Base-by-base conservation (phyloP, 805 yeast genomes). In the Candida sphagnicola region DNA sequence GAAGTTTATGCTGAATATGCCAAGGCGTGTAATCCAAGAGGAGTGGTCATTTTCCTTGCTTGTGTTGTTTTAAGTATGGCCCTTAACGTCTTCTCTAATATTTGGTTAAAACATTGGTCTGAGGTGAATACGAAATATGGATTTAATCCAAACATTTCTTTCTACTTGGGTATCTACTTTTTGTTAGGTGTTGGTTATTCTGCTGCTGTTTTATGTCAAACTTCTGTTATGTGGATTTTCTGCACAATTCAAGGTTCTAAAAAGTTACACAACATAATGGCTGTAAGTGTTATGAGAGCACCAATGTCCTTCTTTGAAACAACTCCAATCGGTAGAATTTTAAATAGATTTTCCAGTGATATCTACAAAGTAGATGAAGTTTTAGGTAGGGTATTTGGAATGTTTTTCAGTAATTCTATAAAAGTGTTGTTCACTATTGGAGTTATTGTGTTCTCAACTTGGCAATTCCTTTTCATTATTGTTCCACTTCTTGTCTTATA, bases 41-140 rank as follows among this genome's bases (percentile, higher is more conserved):
- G 77, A 44, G 95, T 89, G 13, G 18, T 69, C 0, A 49, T 83
- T 2, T 82, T 81, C 55, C 48, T 88, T 36, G 37, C 56, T 0
- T 70, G 78, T 46, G 71, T 85, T 44, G 53, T 83, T n/a, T 34
- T 74, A 4, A 72, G 86, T 0, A 83, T 78, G 74, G 56, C 72
- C 8, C 53, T 80, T 35, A 74, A 80, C 41, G 91, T 87, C 36
- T 65, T 66, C 32, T 80, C 89, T 26, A 89, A 82, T 56, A 77
- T 91, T 38, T 93, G 99, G 99, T 76, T 93, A 53, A 93, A 93
- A 60, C 87, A 87, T 60, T 93, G 99, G 99, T 86, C 98, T 10
- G 99, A 93, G 57, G 77, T 84, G 16, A 93, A 91, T 56, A 74
- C 90, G 3, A 64, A 59, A 31, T 56, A 63, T 28, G 91, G 89